A percentile compares a stretch with the other conserved stretches of the same genome.
Conservation (phyloP, 2,329 filamentous ascomycete species). For the Talaromyces piceae region DNA sequence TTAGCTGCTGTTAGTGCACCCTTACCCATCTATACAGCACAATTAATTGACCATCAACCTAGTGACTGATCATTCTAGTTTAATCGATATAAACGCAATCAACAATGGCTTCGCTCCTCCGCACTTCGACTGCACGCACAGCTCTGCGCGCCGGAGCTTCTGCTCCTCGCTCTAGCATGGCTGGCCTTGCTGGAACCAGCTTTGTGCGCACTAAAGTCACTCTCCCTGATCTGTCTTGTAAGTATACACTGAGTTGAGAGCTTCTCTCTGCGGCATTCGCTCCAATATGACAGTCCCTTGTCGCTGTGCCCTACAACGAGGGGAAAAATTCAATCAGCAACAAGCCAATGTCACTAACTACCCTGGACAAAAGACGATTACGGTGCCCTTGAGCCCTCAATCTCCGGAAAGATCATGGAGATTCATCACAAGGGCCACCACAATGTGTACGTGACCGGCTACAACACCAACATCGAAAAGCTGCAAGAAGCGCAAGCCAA, state of each 20-base stretch:
- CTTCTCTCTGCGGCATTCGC: not conserved
- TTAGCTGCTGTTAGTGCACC: not conserved
- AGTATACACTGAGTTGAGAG: constrained; percentile 20
- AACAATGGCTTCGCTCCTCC: constrained; percentile 64
- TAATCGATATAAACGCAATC: not conserved
- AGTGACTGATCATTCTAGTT: not conserved
- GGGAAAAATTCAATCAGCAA: not conserved
- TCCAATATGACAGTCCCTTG: not conserved
- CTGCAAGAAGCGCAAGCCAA: constrained; percentile 51
- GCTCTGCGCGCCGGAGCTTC: constrained; percentile 61
- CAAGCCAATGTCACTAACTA: not conserved
- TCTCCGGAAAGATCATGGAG: constrained; percentile 93
- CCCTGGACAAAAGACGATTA: constrained; percentile 68
- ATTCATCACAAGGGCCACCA: constrained; percentile 93
- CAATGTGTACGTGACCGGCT: constrained; percentile 84
- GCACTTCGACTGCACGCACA: constrained; percentile 61
- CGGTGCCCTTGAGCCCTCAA: constrained; percentile 75
- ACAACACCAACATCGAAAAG: constrained; percentile 73
- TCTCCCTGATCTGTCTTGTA: constrained; percentile 79
- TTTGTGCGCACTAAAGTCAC: constrained; percentile 85
- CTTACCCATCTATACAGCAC: not conserved
- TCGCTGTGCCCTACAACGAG: not conserved
- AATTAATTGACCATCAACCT: not conserved
- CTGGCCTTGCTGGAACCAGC: constrained; percentile 61
- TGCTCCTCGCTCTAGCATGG: constrained; percentile 45